Base-by-base conservation (phyloP, 495 filamentous ascomycete species). In the Aspergillus hancockii region DNA sequence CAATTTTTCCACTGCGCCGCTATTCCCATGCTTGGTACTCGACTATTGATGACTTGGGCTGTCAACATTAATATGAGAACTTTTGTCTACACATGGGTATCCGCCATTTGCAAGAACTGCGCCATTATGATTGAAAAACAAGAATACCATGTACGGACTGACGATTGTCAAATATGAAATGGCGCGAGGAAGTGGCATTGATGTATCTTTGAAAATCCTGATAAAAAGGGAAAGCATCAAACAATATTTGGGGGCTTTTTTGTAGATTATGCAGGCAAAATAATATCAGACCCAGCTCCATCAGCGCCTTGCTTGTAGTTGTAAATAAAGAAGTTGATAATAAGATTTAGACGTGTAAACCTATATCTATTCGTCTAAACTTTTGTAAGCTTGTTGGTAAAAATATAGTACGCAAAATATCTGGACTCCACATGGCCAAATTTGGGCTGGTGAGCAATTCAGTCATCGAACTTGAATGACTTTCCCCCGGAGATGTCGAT, bases 401-500 rank as follows among this genome's bases (percentile, higher is more conserved):
- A 14, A 49, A 40, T 25, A 49, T 22, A 59, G 36, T 10, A 41
- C 28, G 19, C 34, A 5, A 34, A 38, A 16, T 0, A 16, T 18
- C 8, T 21, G 30, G 8, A 46, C 13, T 16, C 4, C 14, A 4
- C 25, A 25, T 21, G 32, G 16, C 18, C 2, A 0, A 13, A 38
- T 30, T 41, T 8, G 21, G 12, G 47, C 53, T 0, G 41, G 38
- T 49, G n/a, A 47, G 18, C 23, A 16, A 51, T 49, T 70, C 86
- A 93, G 73, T 91, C 87, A 3, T 93, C 89, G 76, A 96, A 96
- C 79, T 93, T 95, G 75, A 93, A 89, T 50, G 89, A 87, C 61
- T 86, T 85, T 19, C 83, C 83, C 16, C 73, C 72, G 21, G 69
- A 59, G 58, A 91, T 87, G 70, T 96, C 91, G 60, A 97, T 91